Base-by-base conservation (phyloP, 2,329 filamentous ascomycete genomes). In the Canariomyces notabilis region DNA sequence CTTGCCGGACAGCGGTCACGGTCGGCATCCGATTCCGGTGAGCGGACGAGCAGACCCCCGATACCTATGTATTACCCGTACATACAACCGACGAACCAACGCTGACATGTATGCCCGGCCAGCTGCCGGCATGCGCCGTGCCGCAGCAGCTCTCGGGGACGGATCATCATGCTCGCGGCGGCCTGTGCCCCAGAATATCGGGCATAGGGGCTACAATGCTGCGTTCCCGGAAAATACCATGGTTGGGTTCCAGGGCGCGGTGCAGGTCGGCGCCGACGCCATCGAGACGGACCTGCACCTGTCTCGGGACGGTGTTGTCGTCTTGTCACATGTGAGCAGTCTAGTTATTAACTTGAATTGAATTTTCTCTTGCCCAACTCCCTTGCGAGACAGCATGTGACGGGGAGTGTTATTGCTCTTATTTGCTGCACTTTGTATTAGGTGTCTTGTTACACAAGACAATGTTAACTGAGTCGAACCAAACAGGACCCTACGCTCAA, bases 211-310 rank as follows among this genome's bases (percentile, higher is more conserved):
- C 36, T 89, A 83, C 73, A 91, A 87, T 62, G 81, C 82, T 1
- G 74, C 75, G 42, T 87, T 76, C 56, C 89, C 91, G 0, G 91
- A 97, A 66, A 97, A 97, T 67, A 85, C 87, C 2, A 81, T 96
- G 75, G 76, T 73, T 14, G 85, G 87, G 6, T 94, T 95, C 67
- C 71, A 71, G 47, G 83, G 76, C 21, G 90, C 89, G 1, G 76
- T 91, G 2, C 71, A 80, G 23, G 82, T 80, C 15, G 88, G 88
- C 16, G 80, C 87, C 0, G 80, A 94, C 58, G 91, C 85, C 0
- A 71, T 97, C 21, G 91, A 97, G 69, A 94, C 89, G 15, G 91
- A 97, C 59, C 67, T 96, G 7, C 90, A 94, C 63, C 67, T 96
- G 26, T 83, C 87, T 12, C 80, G 76, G 51, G 91, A 97, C 60